Evolutionary conservation across 2,329 filamentous ascomycete genomes (phyloP), one percentile per base, ranked within the genome.

Genomic region (Zarea fungicola): DNA sequence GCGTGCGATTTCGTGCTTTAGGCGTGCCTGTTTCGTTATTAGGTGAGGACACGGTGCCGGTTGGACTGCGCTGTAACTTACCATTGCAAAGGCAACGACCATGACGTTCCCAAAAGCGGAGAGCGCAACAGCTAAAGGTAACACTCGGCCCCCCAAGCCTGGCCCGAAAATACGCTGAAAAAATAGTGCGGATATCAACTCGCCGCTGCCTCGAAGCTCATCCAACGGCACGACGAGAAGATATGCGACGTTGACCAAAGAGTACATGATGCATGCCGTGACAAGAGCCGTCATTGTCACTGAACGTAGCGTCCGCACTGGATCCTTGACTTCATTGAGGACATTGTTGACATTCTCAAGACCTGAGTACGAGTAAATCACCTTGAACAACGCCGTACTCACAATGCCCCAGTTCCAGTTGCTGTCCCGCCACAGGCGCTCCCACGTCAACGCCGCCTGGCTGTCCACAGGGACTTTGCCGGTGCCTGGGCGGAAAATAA

Each of bases 51-150:
- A 23, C n/a, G 9, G n/a, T 3, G n/a, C 7, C 10, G 6, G 25
- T 8, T 9, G 26, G 5, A 18, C 1, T 2, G 14, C 6, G 13
- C 6, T 9, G 2, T 13, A 10, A 39, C 74, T 57, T 69, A 85
- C 84, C 62, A 84, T 63, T 1, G 82, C 75, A 61, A 87, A 89
- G 0, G 81, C 81, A 2, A 85, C 83, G 0, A 86, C 83, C 76
- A 89, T 83, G 13, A 89, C 84, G 59, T 89, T 89, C 0, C 84
- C 85, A 2, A 74, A 77, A 0, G 83, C 83, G 1, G 82, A 86
- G 21, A 86, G 65, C 0, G 84, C 84, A 28, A 89, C 81, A 1
- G 80, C 77, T 8, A 86, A 62, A 0, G 83, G 80, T 3, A 87
- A 66, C 2, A 86, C 64, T 1, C 69, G 71, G 28, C 74, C 73